Evolutionary conservation across 768 basidiomycete genomes (phyloP).

Genomic region (Phlebiopsis flavidoalba): DNA sequence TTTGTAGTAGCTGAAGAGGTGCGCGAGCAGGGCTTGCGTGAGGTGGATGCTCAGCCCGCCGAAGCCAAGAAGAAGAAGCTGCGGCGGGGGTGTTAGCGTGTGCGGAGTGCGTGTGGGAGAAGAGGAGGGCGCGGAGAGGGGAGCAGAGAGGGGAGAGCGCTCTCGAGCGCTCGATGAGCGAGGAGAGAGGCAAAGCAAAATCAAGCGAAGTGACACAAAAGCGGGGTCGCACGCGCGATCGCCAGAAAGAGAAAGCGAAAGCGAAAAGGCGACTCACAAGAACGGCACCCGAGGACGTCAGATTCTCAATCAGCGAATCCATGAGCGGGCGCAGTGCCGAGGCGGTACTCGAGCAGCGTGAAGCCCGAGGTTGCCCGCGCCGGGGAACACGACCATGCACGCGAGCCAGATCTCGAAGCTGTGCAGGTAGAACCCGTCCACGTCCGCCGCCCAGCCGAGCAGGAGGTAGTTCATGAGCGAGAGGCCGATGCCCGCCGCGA

Average conservation of each 20-base stretch:
- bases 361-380: constrained; percentile 63
- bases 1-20: constrained; percentile 57
- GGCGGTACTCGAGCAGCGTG: constrained; percentile 64
- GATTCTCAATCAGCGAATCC: constrained; percentile 48
- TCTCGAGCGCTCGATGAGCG: neutral
- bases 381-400: constrained; percentile 65
- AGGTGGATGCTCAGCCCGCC: constrained; percentile 52
- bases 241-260: constrained; percentile 15
- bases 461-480: constrained; percentile 69
- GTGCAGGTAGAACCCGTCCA: constrained; percentile 70
- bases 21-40: constrained; percentile 46
- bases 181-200: neutral
- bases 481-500: constrained; percentile 57
- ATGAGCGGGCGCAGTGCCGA: constrained; percentile 53
- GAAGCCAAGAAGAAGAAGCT: constrained; percentile 53
- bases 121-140: too few species aligned
- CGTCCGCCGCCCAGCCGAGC: constrained; percentile 47
- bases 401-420: constrained; percentile 73
- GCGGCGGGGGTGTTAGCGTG: neutral
- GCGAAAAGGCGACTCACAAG: constrained; percentile 63
- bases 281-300: constrained; percentile 67
- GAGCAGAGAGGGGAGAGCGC: neutral
- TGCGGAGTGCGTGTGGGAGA: too few species aligned
- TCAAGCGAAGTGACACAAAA: neutral
- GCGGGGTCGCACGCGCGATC: neutral